phyloP scores from a whole-genome alignment of 75 land plant species.

The Larix kaempferi region DNA sequence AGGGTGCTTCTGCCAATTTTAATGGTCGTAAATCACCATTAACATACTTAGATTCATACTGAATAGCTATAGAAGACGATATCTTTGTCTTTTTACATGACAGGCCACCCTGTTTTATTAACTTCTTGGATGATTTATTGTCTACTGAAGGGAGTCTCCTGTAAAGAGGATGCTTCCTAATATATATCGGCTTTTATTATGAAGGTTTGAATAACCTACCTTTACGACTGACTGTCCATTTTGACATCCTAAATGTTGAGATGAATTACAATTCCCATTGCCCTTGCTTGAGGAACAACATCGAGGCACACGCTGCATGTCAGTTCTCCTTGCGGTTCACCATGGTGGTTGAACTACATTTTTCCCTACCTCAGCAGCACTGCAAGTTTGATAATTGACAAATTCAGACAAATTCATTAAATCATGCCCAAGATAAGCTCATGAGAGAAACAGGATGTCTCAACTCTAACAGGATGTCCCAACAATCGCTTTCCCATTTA shows the following conservation, averaged over 20 bases:
- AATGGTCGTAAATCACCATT: conserved; percentile 7
- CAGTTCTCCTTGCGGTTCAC: conserved; percentile 76
- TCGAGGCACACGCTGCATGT: conserved; percentile 63
- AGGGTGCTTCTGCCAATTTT: conserved; percentile 23
- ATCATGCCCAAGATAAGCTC: conserved; percentile 11
- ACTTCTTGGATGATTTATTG: conserved; percentile 30
- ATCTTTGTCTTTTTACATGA: conserved; percentile 61
- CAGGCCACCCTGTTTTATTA: conserved; percentile 34
- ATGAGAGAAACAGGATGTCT: conserved; percentile 67
- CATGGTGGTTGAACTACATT: conserved; percentile 24
- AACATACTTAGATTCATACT: conserved; percentile 19
- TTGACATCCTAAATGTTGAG: conserved; percentile 4
- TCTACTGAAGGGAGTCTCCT: conserved; percentile 15
- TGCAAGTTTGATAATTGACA: conserved; percentile 1
- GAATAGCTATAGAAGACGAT: conserved; percentile 57
- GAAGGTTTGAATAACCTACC: conserved; percentile 11
- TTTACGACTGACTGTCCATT: neutral
- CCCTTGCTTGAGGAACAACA: conserved; percentile 17
- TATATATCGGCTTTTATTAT: conserved; percentile 14
- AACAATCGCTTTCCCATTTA: conserved; percentile 59
- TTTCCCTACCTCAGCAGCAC: neutral
- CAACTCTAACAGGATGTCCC: too few relatives aligned
- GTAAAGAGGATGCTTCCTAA: conserved; percentile 18
- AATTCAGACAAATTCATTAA: neutral
- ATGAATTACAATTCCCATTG: conserved; percentile 2